A percentile compares a stretch with the other conserved stretches of the same genome.
Evolutionary conservation across 257 asterid species (phyloP).

Genomic region (Solanum clarkiae): DNA sequence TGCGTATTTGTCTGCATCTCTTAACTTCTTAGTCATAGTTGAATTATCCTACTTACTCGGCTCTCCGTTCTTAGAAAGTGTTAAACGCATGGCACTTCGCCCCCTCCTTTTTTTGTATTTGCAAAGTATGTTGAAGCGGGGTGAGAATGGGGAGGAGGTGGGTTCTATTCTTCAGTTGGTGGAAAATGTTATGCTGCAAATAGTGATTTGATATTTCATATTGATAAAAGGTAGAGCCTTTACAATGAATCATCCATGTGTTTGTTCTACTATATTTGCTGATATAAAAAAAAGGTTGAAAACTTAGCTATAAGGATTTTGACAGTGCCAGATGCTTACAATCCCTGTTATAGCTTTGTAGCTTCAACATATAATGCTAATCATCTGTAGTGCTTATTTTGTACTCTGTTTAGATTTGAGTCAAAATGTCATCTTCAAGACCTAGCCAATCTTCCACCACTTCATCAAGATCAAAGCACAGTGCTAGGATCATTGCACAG

Average conservation of each 20-base stretch:
- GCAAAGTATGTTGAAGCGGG: neutral
- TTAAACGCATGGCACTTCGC: neutral
- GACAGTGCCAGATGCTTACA: neutral
- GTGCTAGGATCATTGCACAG: slow-evolving; percentile 65
- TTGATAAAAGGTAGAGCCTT: neutral
- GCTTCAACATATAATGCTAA: neutral
- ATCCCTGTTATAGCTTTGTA: neutral
- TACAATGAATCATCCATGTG: neutral
- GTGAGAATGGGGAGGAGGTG: neutral
- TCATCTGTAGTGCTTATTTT: neutral
- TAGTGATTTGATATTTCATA: neutral
- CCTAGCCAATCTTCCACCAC: slow-evolving; percentile 54
- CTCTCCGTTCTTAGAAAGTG: too few relatives aligned
- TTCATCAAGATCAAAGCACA: slow-evolving; percentile 59
- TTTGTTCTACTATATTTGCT: neutral
- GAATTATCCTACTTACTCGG: neutral
- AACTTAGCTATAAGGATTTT: neutral
- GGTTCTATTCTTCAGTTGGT: neutral
- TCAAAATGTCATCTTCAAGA: slow-evolving; percentile 41
- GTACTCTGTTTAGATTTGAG: slow-evolving; percentile 26
- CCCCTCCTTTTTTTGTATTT: neutral
- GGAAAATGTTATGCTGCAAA: neutral
- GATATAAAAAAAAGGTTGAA: neutral
- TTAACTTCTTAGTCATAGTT: neutral
- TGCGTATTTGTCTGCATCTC: neutral